phyloP scores from a whole-genome alignment of 2,329 filamentous ascomycete species.

The Chrysosporium keratinophilum region DNA sequence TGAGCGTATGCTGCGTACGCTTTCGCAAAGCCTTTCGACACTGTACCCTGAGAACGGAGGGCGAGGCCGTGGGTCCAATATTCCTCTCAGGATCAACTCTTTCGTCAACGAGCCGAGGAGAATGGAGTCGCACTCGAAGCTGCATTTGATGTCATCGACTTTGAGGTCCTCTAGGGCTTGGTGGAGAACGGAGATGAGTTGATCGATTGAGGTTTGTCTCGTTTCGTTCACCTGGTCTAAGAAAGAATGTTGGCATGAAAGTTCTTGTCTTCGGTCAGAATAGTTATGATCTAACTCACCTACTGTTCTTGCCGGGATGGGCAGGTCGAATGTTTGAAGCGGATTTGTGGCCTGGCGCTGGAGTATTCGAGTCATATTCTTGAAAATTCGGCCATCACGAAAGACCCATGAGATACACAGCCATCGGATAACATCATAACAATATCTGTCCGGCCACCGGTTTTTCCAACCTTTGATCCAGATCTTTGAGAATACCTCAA shows the following conservation, averaged over 20 bases:
- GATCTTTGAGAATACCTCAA: not conserved
- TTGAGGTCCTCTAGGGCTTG: not conserved
- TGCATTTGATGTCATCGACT: not conserved
- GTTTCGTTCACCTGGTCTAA: not conserved
- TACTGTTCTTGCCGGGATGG: not conserved
- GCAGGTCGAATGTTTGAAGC: not conserved
- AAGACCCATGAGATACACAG: not conserved
- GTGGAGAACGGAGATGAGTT: not conserved
- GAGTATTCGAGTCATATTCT: not conserved
- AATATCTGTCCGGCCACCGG: not conserved
- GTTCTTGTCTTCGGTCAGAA: too few relatives aligned
- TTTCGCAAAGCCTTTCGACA: not conserved
- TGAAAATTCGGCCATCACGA: not conserved
- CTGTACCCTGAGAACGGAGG: not conserved
- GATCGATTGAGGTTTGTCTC: not conserved
- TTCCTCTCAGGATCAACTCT: not conserved
- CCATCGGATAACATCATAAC: not conserved
- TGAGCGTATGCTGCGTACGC: not conserved
- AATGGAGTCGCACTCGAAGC: not conserved
- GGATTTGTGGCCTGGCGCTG: not conserved
- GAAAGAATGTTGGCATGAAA: not conserved
- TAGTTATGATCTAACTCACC: too few relatives aligned
- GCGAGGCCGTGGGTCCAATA: not conserved
- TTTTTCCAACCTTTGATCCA: not conserved
- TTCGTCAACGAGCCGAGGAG: not conserved